Evolutionary conservation across 805 yeast species (phyloP), one percentile per base, ranked within the genome.

Genomic region (Candida maesae): DNA sequence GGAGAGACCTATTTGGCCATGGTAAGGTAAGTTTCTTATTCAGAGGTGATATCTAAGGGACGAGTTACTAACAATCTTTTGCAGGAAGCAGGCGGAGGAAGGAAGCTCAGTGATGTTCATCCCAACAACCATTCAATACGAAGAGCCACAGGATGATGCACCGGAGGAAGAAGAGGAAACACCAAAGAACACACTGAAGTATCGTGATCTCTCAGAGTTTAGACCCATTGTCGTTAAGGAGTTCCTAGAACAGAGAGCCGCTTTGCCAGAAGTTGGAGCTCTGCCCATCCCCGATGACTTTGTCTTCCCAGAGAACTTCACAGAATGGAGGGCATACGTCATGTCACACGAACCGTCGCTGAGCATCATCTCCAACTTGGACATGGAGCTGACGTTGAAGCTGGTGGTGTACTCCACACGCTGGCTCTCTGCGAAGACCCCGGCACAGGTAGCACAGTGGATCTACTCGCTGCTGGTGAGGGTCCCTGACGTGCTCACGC

Each of bases 1-100:
- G 61, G 51, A 9, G 55, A 54, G 35, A 50, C 49, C 1, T 57
- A 57, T 38, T 29, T 57, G 18, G 60, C 61, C 4, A 39, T 55
- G 37, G 61, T 55, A 14, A 46, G 56, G 46, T 49, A 15, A 14
- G 50, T 35, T 35, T 46, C 2, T 39, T 46, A 5, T 14, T 24
- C 6, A 45, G n/a, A n/a, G n/a, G n/a, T n/a, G n/a, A n/a, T n/a
- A n/a, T n/a, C n/a, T n/a, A n/a, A n/a, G n/a, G 11, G 23, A 5
- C 24, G 16, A 14, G 33, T 36, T 17, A 33, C 46, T 15, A 34
- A 41, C 31, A 21, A 21, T 27, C 36, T 28, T 9, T 20, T 11
- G 11, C 31, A 40, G 44, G 38, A 41, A 38, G 16, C 39, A 45
- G 17, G 42, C 43, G 4, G 45, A 47, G 35, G 38, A 23, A 5